Conservation (phyloP, 192 early-diverging fungal genomes). For the Coemansia sp. region DNA sequence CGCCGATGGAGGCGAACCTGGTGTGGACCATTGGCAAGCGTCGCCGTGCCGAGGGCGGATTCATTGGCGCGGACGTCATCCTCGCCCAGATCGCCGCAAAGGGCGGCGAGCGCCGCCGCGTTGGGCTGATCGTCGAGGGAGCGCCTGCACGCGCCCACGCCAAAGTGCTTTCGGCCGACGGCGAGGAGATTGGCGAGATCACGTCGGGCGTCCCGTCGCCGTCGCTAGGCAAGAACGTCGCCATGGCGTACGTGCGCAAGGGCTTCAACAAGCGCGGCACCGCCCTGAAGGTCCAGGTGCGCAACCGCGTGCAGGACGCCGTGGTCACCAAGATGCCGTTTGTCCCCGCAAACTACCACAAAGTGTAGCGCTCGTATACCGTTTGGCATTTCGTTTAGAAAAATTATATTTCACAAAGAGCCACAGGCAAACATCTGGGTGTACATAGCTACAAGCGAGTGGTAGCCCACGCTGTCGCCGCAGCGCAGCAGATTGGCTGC, state of each 20-base stretch:
- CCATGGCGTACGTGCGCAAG: slow-evolving; percentile 93
- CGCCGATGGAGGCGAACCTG: slow-evolving; percentile 90
- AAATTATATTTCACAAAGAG: neutral
- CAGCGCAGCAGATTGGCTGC: slow-evolving; percentile 90
- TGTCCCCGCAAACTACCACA: slow-evolving; percentile 79
- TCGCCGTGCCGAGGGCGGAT: slow-evolving; percentile 83
- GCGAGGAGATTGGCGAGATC: slow-evolving; percentile 71
- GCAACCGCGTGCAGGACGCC: slow-evolving; percentile 81
- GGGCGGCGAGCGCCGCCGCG: slow-evolving; percentile 72
- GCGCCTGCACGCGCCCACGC: slow-evolving; percentile 86
- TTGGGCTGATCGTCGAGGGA: slow-evolving; percentile 89
- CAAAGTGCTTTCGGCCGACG: slow-evolving; percentile 63
- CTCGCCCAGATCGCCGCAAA: slow-evolving; percentile 80
- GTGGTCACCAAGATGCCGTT: slow-evolving; percentile 94
- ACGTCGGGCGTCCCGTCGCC: slow-evolving; percentile 95
- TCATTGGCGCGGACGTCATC: slow-evolving; percentile 85
- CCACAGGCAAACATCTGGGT: slow-evolving; percentile 65
- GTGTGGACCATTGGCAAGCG: slow-evolving; percentile 96
- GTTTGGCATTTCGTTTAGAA: slow-evolving; percentile 4
- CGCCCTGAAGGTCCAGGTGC: slow-evolving; percentile 86
- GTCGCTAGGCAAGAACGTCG: slow-evolving; percentile 90
- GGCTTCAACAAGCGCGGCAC: slow-evolving; percentile 92
- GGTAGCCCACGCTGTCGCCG: slow-evolving; percentile 83
- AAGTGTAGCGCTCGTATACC: slow-evolving; percentile 36
- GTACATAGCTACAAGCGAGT: slow-evolving; percentile 85